phyloP scores from a whole-genome alignment of 305 asterid species.

The Striga hermonthica region DNA sequence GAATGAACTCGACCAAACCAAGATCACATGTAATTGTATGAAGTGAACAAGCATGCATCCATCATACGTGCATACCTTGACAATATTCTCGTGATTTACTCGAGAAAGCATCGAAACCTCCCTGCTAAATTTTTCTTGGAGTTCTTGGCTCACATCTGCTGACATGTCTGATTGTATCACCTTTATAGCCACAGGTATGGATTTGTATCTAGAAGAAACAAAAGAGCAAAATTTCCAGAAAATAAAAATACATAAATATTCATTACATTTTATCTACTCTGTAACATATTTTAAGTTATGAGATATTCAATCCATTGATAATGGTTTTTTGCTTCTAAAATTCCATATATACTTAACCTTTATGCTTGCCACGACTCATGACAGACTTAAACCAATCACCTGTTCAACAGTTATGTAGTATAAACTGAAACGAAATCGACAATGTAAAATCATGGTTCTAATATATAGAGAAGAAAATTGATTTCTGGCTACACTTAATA shows the following conservation, averaged over 20 bases:
- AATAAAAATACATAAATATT: neutral
- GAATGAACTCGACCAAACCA: neutral
- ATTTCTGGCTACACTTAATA: neutral
- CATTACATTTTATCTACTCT: neutral
- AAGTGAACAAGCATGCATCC: neutral
- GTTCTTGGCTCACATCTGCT: constrained; percentile 40
- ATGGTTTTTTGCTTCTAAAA: neutral
- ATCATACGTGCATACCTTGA: constrained; percentile 41
- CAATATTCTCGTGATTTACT: constrained; percentile 53
- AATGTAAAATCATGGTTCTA: neutral
- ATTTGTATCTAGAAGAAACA: constrained; percentile 43
- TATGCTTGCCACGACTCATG: neutral
- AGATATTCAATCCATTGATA: neutral
- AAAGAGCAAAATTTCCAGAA: constrained; percentile 13
- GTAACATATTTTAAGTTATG: neutral
- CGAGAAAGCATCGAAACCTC: constrained; percentile 55
- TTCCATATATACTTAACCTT: neutral
- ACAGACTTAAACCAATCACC: neutral
- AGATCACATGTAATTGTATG: neutral
- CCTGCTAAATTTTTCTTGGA: constrained; percentile 43
- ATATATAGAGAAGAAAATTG: neutral
- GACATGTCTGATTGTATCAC: constrained; percentile 47
- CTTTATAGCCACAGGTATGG: constrained; percentile 52
- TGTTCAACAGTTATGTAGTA: neutral
- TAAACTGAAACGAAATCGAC: too few relatives aligned